Evolutionary conservation across 306 rosid species (phyloP), one percentile per base, ranked within the genome.

Genomic region (Ochetophila trinervis): DNA sequence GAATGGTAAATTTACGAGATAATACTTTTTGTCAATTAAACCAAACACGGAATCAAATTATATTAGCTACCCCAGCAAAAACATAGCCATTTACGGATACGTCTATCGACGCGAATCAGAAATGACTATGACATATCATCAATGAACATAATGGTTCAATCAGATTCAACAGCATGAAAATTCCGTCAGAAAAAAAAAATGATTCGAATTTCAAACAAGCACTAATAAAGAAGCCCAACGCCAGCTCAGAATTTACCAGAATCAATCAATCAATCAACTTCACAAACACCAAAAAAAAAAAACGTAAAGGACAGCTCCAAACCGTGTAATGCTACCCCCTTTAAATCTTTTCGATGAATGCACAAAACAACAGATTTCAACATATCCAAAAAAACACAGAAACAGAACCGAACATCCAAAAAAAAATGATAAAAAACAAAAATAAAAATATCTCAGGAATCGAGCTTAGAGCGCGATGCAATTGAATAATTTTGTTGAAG

Each of bases 401-500:
- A 14, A 30, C n/a, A 11, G 14, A 51, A 6, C 16, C 35, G 9
- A 30, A 20, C 8, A 5, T n/a, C n/a, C n/a, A 3, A 35, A 37
- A 55, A 23, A 11, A 3, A 47, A 24, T 19, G 44, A 17, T 5
- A 19, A 37, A 32, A 12, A 10, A 6, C 16, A 19, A 4, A 3
- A 21, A 58, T 1, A 3, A 21, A 58, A 4, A 13, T n/a, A n/a
- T n/a, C n/a, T 51, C 10, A 11, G 52, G 62, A 55, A 53, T 36
- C 14, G 70, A 77, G 58, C 73, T 60, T 8, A 27, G 57, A 59
- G 65, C 53, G 44, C n/a, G 21, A 23, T 16, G 49, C 9, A 60
- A 62, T 24, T 37, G 50, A 55, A 36, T 44, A 69, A 71, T 65
- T 60, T 22, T 51, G 9, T 12, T 20, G n/a, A 0, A 24, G 0